Conservation (phyloP, 495 filamentous ascomycete species). For the Aspergillus homomorphus region DNA sequence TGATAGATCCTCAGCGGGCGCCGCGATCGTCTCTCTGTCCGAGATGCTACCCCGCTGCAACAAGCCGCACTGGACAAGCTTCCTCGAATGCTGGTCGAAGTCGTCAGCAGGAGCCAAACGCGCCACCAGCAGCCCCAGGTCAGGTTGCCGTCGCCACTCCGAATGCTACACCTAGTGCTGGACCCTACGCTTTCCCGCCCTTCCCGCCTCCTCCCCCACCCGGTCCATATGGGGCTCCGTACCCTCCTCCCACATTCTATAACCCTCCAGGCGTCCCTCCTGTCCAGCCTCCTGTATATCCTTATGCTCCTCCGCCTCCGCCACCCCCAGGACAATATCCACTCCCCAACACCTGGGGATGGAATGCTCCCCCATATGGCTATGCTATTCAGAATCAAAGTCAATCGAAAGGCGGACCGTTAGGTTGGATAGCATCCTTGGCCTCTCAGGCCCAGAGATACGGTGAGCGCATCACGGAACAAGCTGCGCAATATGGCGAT, state of each 20-base stretch:
- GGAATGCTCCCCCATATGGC: conserved; percentile 28
- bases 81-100: conserved; percentile 11
- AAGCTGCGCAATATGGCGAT: conserved; percentile 42
- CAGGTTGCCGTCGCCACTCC: conserved; percentile 16
- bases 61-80: conserved; percentile 15
- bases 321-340: conserved; percentile 23
- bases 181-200: conserved; percentile 19
- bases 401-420: conserved; percentile 29
- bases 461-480: conserved; percentile 41
- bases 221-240: conserved; percentile 20
- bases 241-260: conserved; percentile 21
- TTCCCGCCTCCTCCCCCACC: conserved; percentile 7
- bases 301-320: conserved; percentile 20
- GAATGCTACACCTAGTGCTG: conserved; percentile 18
- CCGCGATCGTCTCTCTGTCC: conserved; percentile 43
- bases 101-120: conserved; percentile 5
- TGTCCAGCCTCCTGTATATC: conserved; percentile 22
- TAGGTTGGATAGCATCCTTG: conserved; percentile 38
- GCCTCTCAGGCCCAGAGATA: conserved; percentile 44
- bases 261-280: conserved; percentile 13
- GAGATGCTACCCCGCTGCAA: conserved; percentile 44
- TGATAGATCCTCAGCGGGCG: conserved; percentile 37
- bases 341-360: conserved; percentile 29
- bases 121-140: conserved; percentile 17
- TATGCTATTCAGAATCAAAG: conserved; percentile 22